A percentile compares a stretch with the other conserved stretches of the same genome.
Evolutionary conservation across 2,329 filamentous ascomycete genomes (phyloP).

Genomic region (Fusarium nisikadoi): DNA sequence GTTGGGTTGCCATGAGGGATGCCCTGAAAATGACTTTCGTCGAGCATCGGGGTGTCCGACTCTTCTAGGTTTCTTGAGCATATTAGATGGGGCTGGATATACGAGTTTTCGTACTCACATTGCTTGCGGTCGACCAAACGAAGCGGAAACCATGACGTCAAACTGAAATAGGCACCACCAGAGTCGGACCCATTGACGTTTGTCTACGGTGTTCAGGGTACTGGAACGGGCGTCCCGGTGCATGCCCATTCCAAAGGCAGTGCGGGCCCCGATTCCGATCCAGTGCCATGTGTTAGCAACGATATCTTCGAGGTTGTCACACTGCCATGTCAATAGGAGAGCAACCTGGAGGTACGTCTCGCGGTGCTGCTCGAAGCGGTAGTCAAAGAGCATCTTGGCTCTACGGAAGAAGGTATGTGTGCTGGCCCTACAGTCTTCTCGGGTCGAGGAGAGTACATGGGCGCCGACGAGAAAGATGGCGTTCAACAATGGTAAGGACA

Average conservation of each 20-base stretch:
- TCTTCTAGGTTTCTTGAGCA: conserved; percentile 58
- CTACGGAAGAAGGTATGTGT: conserved; percentile 62
- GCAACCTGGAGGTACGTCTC: conserved; percentile 65
- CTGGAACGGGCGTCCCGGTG: conserved; percentile 51
- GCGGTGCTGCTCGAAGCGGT: conserved; percentile 63
- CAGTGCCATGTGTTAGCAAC: conserved; percentile 63
- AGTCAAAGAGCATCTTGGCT: conserved; percentile 64
- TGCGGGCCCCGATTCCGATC: conserved; percentile 63
- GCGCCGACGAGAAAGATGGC: conserved; percentile 62
- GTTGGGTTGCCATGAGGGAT: conserved; percentile 51
- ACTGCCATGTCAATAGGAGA: conserved; percentile 65
- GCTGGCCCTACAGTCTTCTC: conserved; percentile 52
- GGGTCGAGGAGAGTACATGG: conserved; percentile 56
- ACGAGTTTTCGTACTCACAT: conserved; percentile 48
- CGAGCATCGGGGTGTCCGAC: conserved; percentile 59
- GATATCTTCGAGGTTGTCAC: conserved; percentile 65
- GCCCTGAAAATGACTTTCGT: conserved; percentile 57
- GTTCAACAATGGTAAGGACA: conserved; percentile 61
- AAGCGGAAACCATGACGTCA: conserved; percentile 50
- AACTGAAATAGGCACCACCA: conserved; percentile 56
- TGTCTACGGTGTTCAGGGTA: conserved; percentile 46
- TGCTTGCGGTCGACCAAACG: conserved; percentile 62
- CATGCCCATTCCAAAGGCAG: conserved; percentile 65
- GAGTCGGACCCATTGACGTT: conserved; percentile 51
- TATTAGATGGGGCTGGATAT: background rate